Evolutionary conservation across 768 basidiomycete genomes (phyloP), one percentile per base, ranked within the genome.

Genomic region (Cystobasidium ongulense): DNA sequence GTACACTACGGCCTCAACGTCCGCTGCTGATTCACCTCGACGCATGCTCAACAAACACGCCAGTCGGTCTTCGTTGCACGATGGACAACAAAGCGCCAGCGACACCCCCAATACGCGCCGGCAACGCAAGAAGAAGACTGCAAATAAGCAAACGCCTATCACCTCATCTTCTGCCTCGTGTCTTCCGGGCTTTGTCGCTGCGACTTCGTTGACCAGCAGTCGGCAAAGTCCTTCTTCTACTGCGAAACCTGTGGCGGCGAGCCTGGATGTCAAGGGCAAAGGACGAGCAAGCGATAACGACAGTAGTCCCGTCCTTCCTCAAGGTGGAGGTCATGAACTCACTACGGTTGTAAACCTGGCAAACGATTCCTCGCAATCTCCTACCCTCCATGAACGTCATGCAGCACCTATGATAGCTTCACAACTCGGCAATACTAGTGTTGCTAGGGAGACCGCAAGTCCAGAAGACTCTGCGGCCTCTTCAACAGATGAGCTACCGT

Each of bases 401-500:
- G 18, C 15, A 50, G 46, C 15, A 50, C 10, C 7, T 21, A 11
- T 17, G 18, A 21, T 21, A 17, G 46, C 46, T 8, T 21, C 46
- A 50, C 10, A 11, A 21, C 4, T 11, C 21, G 18, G 21, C n/a
- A 4, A 11, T 21, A 21, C 46, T 11, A n/a, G 7, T 50, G 4
- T 7, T 50, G 10, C 5, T 21, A 21, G 3, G 21, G 46, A 21
- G n/a, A n/a, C 15, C 10, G 46, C 53, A 29, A 39, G 36, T 33
- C 53, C 68, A 23, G 33, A 46, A 38, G 68, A 57, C 10, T 67
- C 65, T 3, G 46, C 27, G 17, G 54, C 54, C 5, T 71, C 68
- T 3, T 71, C 68, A 1, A 71, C 68, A n/a, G 68, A 71, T 36
- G 68, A 71, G 36, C 50, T 59, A 1, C 29, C 33, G 25, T 59